Evolutionary conservation across 768 basidiomycete species (phyloP).

Genomic region (Agaricus subrufescens): DNA sequence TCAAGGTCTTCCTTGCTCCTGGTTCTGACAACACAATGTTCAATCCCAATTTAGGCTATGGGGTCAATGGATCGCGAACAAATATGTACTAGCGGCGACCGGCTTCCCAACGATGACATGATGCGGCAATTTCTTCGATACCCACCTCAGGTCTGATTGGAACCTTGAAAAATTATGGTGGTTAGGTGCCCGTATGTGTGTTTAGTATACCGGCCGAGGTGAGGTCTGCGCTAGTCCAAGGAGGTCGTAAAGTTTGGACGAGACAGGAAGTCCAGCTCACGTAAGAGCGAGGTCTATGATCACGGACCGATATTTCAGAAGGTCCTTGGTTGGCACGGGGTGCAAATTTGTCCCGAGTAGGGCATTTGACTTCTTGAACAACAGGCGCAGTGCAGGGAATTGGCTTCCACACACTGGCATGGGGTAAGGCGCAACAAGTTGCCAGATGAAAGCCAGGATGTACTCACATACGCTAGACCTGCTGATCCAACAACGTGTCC

Average conservation of each 20-base stretch:
- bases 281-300: too few species aligned
- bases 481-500: not conserved
- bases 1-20: not conserved
- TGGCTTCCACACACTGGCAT: too few species aligned
- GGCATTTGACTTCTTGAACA: too few species aligned
- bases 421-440: not conserved
- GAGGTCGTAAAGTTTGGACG: too few species aligned
- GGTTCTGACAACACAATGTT: not conserved
- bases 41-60: not conserved
- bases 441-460: not conserved
- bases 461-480: not conserved
- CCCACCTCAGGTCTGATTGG: not conserved
- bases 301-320: too few species aligned
- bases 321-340: too few species aligned
- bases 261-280: too few species aligned
- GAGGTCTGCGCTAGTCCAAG: too few species aligned
- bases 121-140: not conserved
- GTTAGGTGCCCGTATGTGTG: too few species aligned
- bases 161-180: not conserved
- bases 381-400: too few species aligned
- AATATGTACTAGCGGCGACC: slow-evolving; percentile 5
- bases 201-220: too few species aligned
- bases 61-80: slow-evolving; percentile 1
- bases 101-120: not conserved
- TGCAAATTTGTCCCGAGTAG: too few species aligned